These are phyloP conservation scores for Globisporangium abappressorium DNA, from an alignment of 352 stramenopile species.

Conservation along the genomic window DNA sequence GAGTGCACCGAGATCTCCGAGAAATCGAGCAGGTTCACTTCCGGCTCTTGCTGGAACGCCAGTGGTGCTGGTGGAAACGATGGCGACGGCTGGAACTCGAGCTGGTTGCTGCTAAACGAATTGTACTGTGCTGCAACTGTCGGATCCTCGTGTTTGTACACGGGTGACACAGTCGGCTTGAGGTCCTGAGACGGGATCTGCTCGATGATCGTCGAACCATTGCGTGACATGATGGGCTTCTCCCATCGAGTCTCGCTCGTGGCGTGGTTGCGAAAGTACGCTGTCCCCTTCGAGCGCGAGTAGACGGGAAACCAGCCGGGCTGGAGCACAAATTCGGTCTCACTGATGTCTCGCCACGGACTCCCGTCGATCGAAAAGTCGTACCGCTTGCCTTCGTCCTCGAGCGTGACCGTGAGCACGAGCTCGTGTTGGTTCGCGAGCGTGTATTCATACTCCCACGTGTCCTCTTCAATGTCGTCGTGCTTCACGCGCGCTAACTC, in stretches of 20 bases:
- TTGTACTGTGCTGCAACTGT: background rate
- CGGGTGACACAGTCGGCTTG: slow-evolving; percentile 6
- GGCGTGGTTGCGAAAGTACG: slow-evolving; percentile 73
- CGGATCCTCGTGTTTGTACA: slow-evolving; percentile 5
- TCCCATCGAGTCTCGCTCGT: slow-evolving; percentile 74
- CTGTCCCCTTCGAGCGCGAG: slow-evolving; percentile 63
- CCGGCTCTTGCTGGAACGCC: slow-evolving; percentile 7
- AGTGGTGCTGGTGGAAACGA: slow-evolving; percentile 4
- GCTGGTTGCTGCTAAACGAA: slow-evolving; percentile 11
- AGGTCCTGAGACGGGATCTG: slow-evolving; percentile 22
- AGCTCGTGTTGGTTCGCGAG: slow-evolving; percentile 70
- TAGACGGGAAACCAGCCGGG: slow-evolving; percentile 73
- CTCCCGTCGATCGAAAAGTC: slow-evolving; percentile 78
- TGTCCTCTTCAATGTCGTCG: slow-evolving; percentile 62
- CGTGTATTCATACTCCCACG: slow-evolving; percentile 76
- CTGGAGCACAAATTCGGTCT: slow-evolving; percentile 84
- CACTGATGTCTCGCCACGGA: slow-evolving; percentile 62
- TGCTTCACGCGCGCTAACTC: slow-evolving; percentile 53
- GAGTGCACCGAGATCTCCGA: slow-evolving; percentile 50
- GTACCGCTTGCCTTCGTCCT: slow-evolving; percentile 64
- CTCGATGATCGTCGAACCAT: slow-evolving; percentile 28
- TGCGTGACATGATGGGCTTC: slow-evolving; percentile 63
- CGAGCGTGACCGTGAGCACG: slow-evolving; percentile 58
- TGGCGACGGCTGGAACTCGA: slow-evolving; percentile 13
- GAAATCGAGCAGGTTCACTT: slow-evolving; percentile 66